Conservation (phyloP, 768 basidiomycete genomes). For the Cystobasidium onofrii region DNA sequence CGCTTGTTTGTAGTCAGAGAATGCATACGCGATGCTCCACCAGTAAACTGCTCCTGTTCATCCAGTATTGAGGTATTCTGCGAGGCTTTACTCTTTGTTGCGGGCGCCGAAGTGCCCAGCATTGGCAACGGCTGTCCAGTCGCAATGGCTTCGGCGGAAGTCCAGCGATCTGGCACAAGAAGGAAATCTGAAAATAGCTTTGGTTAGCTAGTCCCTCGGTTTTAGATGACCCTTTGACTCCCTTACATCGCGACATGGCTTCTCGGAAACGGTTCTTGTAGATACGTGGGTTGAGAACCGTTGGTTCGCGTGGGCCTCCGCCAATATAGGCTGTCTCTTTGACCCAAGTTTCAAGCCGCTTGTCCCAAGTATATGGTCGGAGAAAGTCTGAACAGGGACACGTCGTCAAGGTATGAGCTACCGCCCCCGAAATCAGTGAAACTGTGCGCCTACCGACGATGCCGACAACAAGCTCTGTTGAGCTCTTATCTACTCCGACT, state of each 20-base stretch:
- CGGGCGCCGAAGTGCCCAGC: background rate
- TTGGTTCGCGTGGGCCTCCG: constrained; percentile 70
- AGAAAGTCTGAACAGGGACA: constrained; percentile 62
- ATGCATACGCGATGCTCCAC: constrained; percentile 10
- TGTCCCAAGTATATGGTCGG: constrained; percentile 96
- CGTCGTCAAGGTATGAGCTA: too few relatives aligned
- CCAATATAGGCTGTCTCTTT: constrained; percentile 90
- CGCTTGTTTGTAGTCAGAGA: background rate
- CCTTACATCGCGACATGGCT: constrained; percentile 34
- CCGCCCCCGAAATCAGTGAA: too few relatives aligned
- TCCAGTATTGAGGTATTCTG: background rate
- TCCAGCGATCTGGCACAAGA: constrained; percentile 36
- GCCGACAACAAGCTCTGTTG: constrained; percentile 85
- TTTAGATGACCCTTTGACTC: too few relatives aligned
- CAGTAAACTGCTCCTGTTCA: constrained; percentile 24
- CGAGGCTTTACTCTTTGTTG: constrained; percentile 1
- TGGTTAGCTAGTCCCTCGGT: background rate
- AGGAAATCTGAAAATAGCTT: constrained; percentile 35
- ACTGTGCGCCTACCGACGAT: constrained; percentile 69
- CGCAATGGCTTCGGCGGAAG: constrained; percentile 21
- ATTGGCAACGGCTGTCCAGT: constrained; percentile 7
- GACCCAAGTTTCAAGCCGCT: constrained; percentile 95
- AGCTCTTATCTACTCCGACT: constrained; percentile 82
- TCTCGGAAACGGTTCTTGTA: constrained; percentile 53
- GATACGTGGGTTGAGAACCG: constrained; percentile 90